Evolutionary conservation across 768 basidiomycete genomes (phyloP).

Genomic region (Suillus occidentalis): DNA sequence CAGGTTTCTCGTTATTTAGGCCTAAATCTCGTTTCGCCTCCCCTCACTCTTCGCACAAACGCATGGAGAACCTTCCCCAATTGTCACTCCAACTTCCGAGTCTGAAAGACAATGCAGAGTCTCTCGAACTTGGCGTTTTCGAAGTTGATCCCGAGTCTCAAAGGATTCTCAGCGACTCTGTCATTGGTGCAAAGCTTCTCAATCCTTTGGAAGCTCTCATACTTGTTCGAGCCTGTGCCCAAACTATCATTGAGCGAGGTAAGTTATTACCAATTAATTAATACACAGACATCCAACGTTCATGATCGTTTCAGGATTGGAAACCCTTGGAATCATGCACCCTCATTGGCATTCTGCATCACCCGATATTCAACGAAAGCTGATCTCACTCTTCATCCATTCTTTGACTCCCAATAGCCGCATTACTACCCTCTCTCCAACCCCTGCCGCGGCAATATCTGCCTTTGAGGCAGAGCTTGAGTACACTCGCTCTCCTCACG

Average conservation of each 20-base stretch:
- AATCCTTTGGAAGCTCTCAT: conserved; percentile 61
- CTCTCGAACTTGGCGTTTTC: conserved; percentile 54
- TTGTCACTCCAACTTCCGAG: conserved; percentile 63
- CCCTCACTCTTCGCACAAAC: conserved; percentile 38
- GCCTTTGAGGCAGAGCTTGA: conserved; percentile 66
- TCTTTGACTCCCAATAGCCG: conserved; percentile 53
- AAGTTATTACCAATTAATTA: conserved; percentile 25
- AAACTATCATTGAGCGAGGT: conserved; percentile 66
- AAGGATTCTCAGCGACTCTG: conserved; percentile 48
- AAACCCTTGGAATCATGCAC: conserved; percentile 82
- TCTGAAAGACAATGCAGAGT: conserved; percentile 46
- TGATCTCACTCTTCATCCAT: conserved; percentile 69
- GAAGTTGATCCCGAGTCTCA: conserved; percentile 56
- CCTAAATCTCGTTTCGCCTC: conserved; percentile 42
- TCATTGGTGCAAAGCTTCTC: conserved; percentile 58
- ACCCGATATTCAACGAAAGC: conserved; percentile 60
- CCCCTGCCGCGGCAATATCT: conserved; percentile 44
- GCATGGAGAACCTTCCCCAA: conserved; percentile 42
- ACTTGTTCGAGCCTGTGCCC: conserved; percentile 68
- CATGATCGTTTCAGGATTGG: conserved; percentile 52
- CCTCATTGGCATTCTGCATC: conserved; percentile 83
- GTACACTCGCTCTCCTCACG: conserved; percentile 68
- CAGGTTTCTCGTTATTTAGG: conserved; percentile 50
- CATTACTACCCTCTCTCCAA: conserved; percentile 51
- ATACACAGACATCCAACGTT: conserved; percentile 9